Percentiles rank a stretch among this genome's conserved stretches.
These are phyloP conservation scores for Dendrobium chrysotoxum DNA, from an alignment of 106 monocot genomes.

Conservation along the genomic window DNA sequence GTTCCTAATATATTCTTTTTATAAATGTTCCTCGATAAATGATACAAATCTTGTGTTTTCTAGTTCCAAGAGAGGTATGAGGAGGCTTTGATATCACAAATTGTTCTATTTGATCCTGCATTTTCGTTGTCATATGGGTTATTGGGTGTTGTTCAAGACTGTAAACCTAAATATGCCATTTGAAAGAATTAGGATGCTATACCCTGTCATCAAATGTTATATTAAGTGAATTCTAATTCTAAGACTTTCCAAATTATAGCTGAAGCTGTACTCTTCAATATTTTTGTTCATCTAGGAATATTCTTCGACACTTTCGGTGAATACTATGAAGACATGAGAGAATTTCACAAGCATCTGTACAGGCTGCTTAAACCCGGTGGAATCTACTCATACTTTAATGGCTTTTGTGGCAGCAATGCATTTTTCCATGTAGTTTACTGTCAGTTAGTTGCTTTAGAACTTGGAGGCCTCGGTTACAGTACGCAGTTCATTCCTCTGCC, in stretches of 20 bases:
- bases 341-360: constrained; percentile 82
- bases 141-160: no score
- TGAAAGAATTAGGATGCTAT: neutral
- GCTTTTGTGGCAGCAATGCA: constrained; percentile 85
- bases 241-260: neutral
- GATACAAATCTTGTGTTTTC: no score
- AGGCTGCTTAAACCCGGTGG: constrained; percentile 77
- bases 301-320: constrained; percentile 98
- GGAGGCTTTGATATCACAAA: no score
- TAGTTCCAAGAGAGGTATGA: no score
- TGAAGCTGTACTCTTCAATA: neutral
- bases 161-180: neutral
- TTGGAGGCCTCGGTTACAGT: constrained; percentile 63
- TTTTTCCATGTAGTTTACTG: constrained; percentile 97
- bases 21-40: no score
- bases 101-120: no score
- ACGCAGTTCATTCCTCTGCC: constrained; percentile 90
- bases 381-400: constrained; percentile 96
- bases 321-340: constrained; percentile 89
- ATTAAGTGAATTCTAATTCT: neutral
- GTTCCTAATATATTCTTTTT: no score
- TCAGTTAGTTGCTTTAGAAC: constrained; percentile 82
- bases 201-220: neutral
- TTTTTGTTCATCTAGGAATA: constrained; percentile 45
- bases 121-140: no score